Base-by-base conservation (phyloP, 768 basidiomycete genomes). In the Tremella yokohamensis region DNA sequence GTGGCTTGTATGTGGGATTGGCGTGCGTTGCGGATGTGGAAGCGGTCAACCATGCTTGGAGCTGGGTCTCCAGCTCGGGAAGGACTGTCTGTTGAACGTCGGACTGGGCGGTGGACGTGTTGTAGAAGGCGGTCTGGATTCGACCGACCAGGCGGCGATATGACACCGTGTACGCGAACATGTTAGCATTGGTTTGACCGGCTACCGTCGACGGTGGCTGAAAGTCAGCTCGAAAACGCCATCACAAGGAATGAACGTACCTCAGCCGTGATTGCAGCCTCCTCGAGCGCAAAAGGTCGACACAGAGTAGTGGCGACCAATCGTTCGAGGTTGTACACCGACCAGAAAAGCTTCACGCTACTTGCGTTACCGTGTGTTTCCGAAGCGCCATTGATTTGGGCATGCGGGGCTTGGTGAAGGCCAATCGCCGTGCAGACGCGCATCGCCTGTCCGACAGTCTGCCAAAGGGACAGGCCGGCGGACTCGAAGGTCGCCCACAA, bases 261-360 rank as follows among this genome's bases (percentile, higher is more conserved):
- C 39, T 63, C 65, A 18, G 62, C 60, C 34, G 63, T 64, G 16
- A 70, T 58, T 45, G 63, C 66, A 19, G 58, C 54, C 38, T 70
- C 69, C 0, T 26, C 42, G 37, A 70, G 63, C 6, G 57, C 61
- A 13, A 70, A 54, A 12, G 69, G 69, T 44, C 56, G 50, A 4
- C 55, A 52, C 8, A 68, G 52, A 22, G 62, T 65, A 22, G 56
- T 54, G 9, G 69, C 58, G 15, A 70, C 63, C 18, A 63, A 47
- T 22, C 66, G 48, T 44, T 70, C 69, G 3, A 70, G 57, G 42
- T 63, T 67, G 57, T 61, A 70, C 18, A 70, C 34, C 18, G 54
- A 56, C 20, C 59, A 67, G 63, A 66, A 70, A 1, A 68, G 53
- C 38, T 59, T 38, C 29, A 34, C 29, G 29, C 29, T 34, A 11